Base-by-base conservation (phyloP, 768 basidiomycete species). In the Leucosporidium scottii region DNA sequence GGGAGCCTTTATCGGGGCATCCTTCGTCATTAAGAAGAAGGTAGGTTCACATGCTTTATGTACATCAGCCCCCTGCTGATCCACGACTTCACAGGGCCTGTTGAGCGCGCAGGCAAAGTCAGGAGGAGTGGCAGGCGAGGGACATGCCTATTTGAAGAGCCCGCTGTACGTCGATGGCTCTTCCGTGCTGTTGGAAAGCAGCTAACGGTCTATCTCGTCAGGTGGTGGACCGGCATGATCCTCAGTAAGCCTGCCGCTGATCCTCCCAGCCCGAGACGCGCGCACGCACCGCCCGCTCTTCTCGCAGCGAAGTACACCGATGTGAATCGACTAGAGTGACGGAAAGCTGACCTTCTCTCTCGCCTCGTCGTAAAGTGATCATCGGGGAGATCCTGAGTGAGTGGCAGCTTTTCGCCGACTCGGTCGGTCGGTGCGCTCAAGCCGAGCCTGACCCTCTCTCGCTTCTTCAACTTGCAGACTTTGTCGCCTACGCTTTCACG, bases 21-120 rank as follows among this genome's bases (percentile, higher is more conserved):
- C n/a, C 18, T 98, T 97, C 78, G 93, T 98, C 3, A 88, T 99
- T 81, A 99, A 99, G 85, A 99, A 99, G 84, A 96, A 91, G 76
- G 94, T 62, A 90, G 13, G 81, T 91, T 25, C 77, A 91, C 87
- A 77, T n/a, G n/a, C n/a, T n/a, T n/a, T n/a, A n/a, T n/a, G n/a
- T 17, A 18, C 21, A 7, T 54, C n/a, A 23, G 13, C 48, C 4
- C 9, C 15, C 2, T 47, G 39, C 56, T 36, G 13, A 56, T 27
- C 30, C 8, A 28, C 20, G 8, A 9, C 1, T 17, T 21, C n/a
- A 2, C 30, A 63, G 62, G 71, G 74, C 27, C 69, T 77, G 23
- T 54, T 75, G 5, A 50, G 63, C 6, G 68, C 73, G 36, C 61
- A 79, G 74, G 69, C 62, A 56, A 73, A 81, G 75, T 34, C 76